A percentile compares a stretch with the other conserved stretches of the same genome.
These are phyloP conservation scores for Saturnispora saitoi DNA, from an alignment of 805 yeast genomes.

Conservation along the genomic window DNA sequence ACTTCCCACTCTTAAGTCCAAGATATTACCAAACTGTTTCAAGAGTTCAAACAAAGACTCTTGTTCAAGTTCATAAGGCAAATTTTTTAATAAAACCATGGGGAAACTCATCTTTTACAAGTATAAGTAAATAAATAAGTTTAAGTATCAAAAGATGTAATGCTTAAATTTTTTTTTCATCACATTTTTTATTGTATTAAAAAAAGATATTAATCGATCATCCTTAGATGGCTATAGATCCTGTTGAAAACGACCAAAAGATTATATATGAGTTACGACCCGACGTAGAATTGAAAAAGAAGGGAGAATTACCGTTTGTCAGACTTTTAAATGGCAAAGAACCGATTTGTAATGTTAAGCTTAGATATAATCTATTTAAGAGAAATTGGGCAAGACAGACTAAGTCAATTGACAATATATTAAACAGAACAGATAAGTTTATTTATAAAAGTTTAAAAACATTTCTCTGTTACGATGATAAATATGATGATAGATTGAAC, in stretches of 20 bases:
- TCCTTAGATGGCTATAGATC: background rate
- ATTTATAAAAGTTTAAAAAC: constrained; percentile 27
- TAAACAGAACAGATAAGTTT: constrained; percentile 29
- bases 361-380: constrained; percentile 35
- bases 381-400: constrained; percentile 32
- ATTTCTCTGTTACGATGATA: constrained; percentile 16
- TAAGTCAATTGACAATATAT: constrained; percentile 22
- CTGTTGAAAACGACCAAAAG: constrained; percentile 27
- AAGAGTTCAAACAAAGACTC: constrained; percentile 43
- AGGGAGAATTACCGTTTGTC: constrained; percentile 31
- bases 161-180: background rate
- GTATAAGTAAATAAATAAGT: too few species aligned
- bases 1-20: constrained; percentile 43
- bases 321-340: constrained; percentile 37
- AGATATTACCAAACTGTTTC: constrained; percentile 46
- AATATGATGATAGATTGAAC: constrained; percentile 25
- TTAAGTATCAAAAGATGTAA: too few species aligned
- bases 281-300: background rate
- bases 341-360: constrained; percentile 27
- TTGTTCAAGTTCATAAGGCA: constrained; percentile 42
- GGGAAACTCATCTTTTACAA: constrained; percentile 21
- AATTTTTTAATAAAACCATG: constrained; percentile 43
- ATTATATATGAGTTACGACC: constrained; percentile 24
- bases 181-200: background rate
- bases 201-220: background rate